Percentiles rank a stretch among this genome's conserved stretches.
Evolutionary conservation across 768 basidiomycete genomes (phyloP).

Genomic region (Podaxis mareebaensis): DNA sequence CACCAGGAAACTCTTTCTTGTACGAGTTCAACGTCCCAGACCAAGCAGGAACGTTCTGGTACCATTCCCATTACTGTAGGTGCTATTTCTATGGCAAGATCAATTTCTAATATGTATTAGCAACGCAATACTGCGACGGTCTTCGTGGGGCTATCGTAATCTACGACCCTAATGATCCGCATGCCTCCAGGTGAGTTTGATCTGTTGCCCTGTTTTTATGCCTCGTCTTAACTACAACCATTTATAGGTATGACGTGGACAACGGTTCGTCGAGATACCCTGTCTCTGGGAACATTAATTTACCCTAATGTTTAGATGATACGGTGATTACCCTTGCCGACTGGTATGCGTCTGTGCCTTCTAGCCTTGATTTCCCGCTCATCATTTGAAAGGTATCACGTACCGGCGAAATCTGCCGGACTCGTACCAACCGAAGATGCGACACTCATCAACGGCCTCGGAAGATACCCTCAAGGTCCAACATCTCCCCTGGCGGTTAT

Average conservation of each 20-base stretch:
- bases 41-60: conserved; percentile 51
- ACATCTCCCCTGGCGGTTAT: conserved; percentile 36
- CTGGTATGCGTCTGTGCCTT: conserved; percentile 32
- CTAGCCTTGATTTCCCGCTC: background rate
- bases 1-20: conserved; percentile 37
- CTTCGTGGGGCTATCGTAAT: conserved; percentile 50
- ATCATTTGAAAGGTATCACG: conserved; percentile 28
- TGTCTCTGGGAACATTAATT: background rate
- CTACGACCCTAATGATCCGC: conserved; percentile 42
- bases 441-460: conserved; percentile 49
- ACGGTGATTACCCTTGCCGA: conserved; percentile 50
- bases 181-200: conserved; percentile 18
- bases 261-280: conserved; percentile 33
- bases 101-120: conserved; percentile 24
- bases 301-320: conserved; percentile 27
- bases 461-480: conserved; percentile 42
- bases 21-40: conserved; percentile 36
- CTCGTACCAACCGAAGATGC: conserved; percentile 30
- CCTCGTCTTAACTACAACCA: background rate
- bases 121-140: conserved; percentile 58
- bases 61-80: conserved; percentile 34
- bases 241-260: conserved; percentile 36
- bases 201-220: background rate
- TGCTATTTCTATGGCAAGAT: conserved; percentile 18
- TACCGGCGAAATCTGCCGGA: conserved; percentile 28